phyloP scores from a whole-genome alignment of 805 yeast species.

The Myxozyma sirexii region DNA sequence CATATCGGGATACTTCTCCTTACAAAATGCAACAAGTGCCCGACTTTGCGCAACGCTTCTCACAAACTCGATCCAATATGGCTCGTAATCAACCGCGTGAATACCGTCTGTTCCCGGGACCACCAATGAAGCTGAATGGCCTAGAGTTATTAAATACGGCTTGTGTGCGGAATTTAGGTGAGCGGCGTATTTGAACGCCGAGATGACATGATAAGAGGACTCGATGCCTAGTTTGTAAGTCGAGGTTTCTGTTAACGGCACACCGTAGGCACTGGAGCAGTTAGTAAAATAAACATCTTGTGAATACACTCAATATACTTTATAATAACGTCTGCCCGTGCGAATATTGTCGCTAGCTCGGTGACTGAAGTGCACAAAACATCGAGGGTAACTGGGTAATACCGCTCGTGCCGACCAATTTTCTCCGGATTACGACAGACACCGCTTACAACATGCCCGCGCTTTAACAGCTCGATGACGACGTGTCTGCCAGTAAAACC shows the following conservation, averaged over 20 bases:
- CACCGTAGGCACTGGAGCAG: conserved; percentile 8
- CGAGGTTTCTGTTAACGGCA: not conserved
- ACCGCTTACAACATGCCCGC: conserved; percentile 17
- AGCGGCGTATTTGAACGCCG: conserved; percentile 13
- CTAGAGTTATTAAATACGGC: conserved; percentile 10
- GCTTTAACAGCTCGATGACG: conserved; percentile 15
- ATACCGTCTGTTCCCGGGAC: conserved; percentile 9
- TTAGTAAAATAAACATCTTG: not conserved
- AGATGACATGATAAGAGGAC: conserved; percentile 2
- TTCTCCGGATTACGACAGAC: conserved; percentile 3
- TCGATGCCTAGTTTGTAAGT: conserved; percentile 10
- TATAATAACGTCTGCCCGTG: conserved; percentile 7
- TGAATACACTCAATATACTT: not conserved
- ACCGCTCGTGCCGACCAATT: not conserved
- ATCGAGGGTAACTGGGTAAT: not conserved
- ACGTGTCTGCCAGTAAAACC: conserved; percentile 19
- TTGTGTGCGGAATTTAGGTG: not conserved
- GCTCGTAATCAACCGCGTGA: conserved; percentile 10
- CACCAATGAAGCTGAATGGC: conserved; percentile 8
- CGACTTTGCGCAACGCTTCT: conserved; percentile 13
- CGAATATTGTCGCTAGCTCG: not conserved
- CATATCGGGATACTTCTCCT: not conserved
- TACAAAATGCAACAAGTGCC: not conserved
- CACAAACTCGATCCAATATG: conserved; percentile 11
- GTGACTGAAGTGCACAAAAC: not conserved